These are phyloP conservation scores for Pseudozyma thailandica DNA, from an alignment of 1,284 basidiomycete genomes.

Conservation along the genomic window DNA sequence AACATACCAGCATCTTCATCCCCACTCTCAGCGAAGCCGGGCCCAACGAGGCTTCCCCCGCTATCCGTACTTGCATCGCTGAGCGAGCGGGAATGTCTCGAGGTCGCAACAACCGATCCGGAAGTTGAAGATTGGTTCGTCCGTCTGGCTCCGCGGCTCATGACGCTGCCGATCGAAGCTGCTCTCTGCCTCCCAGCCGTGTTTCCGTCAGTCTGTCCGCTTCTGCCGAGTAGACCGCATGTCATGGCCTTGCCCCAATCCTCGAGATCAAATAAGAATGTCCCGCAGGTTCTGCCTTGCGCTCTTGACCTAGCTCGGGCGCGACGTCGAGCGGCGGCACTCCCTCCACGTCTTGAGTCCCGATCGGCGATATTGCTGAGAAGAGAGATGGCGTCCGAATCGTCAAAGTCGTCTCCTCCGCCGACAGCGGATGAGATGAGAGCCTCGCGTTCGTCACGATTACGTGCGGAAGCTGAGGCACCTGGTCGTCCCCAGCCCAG, in stretches of 20 bases:
- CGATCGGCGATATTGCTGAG: slow-evolving; percentile 58
- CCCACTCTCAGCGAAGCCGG: slow-evolving; percentile 33
- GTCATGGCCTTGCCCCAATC: slow-evolving; percentile 17
- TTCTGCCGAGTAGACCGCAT: slow-evolving; percentile 31
- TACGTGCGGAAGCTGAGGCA: slow-evolving; percentile 5
- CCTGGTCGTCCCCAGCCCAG: slow-evolving; percentile 27
- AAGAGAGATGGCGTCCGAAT: slow-evolving; percentile 59
- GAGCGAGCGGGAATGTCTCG: slow-evolving; percentile 26
- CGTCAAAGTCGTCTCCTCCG: slow-evolving; percentile 50
- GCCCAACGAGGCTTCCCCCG: slow-evolving; percentile 14
- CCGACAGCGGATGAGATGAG: slow-evolving; percentile 8
- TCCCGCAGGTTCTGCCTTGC: slow-evolving; percentile 30
- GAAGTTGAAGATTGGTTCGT: neutral
- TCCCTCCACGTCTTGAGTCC: slow-evolving; percentile 28
- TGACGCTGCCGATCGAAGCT: slow-evolving; percentile 38
- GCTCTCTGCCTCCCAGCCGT: slow-evolving; percentile 10
- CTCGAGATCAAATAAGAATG: slow-evolving; percentile 24
- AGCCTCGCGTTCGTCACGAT: slow-evolving; percentile 23
- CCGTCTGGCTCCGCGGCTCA: slow-evolving; percentile 28
- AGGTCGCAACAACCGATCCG: neutral
- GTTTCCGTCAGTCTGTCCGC: neutral
- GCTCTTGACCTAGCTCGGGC: slow-evolving; percentile 28
- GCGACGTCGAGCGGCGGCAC: slow-evolving; percentile 27
- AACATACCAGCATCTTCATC: slow-evolving; percentile 60
- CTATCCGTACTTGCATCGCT: slow-evolving; percentile 45